Evolutionary conservation across 257 asterid species (phyloP).

Genomic region (Jaltomata sinuosa): DNA sequence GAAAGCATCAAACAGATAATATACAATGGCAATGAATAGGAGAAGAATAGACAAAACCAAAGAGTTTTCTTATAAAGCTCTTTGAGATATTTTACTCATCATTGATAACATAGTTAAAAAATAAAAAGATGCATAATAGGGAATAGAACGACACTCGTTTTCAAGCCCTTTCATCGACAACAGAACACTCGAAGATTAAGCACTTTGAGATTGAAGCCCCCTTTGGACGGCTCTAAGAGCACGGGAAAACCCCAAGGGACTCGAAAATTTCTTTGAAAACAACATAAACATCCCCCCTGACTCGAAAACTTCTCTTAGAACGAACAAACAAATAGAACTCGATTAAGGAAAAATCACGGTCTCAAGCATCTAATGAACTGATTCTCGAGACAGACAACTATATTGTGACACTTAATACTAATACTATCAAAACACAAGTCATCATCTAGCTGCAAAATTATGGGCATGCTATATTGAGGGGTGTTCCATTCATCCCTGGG

Average conservation of each 20-base stretch:
- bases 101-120: neutral
- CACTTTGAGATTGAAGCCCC: slow-evolving; percentile 6
- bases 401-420: slow-evolving; percentile 7
- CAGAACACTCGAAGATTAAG: neutral
- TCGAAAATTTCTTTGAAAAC: neutral
- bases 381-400: slow-evolving; percentile 13
- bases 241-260: slow-evolving; percentile 50
- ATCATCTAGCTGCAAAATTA: slow-evolving; percentile 58
- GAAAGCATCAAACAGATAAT: neutral
- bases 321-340: slow-evolving; percentile 6
- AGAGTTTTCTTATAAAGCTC: neutral
- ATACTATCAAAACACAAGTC: neutral
- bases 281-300: neutral
- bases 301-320: slow-evolving; percentile 6
- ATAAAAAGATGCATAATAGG: neutral
- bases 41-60: neutral
- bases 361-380: slow-evolving; percentile 16
- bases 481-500: slow-evolving; percentile 28
- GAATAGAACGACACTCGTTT: neutral
- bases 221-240: slow-evolving; percentile 66
- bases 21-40: neutral
- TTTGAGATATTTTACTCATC: neutral
- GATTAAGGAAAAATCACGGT: slow-evolving; percentile 1
- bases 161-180: neutral
- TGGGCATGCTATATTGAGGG: slow-evolving; percentile 72